Conservation (phyloP, 306 rosid species). For the Vicia sativa region DNA sequence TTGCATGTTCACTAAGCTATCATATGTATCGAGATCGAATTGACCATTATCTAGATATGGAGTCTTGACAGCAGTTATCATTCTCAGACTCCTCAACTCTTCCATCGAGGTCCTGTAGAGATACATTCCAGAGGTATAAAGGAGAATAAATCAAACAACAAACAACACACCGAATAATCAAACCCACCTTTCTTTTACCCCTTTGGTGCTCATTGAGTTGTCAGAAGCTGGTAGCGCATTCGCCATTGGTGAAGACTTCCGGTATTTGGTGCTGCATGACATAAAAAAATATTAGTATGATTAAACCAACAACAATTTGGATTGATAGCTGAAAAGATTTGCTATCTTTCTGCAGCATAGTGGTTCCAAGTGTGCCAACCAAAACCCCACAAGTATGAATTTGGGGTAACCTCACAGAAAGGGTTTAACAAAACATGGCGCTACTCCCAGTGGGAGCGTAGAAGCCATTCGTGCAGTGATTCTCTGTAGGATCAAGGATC, state of each 20-base stretch:
- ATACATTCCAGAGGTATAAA: not conserved
- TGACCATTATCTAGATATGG: slow-evolving; percentile 84
- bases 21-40: slow-evolving; percentile 84
- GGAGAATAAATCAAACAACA: slow-evolving; percentile 5
- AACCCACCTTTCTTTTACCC: slow-evolving; percentile 63
- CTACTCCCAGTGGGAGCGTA: not conserved
- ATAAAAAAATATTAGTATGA: slow-evolving; percentile 8
- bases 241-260: slow-evolving; percentile 57
- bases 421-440: not conserved
- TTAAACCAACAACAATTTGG: slow-evolving; percentile 33
- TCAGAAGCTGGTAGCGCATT: slow-evolving; percentile 51
- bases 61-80: slow-evolving; percentile 85
- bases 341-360: not conserved
- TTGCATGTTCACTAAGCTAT: slow-evolving; percentile 73
- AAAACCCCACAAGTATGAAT: not conserved
- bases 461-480: not conserved
- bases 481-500: too few species aligned
- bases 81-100: slow-evolving; percentile 65
- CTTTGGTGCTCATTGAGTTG: slow-evolving; percentile 71
- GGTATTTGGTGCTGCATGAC: slow-evolving; percentile 50
- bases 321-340: slow-evolving; percentile 2
- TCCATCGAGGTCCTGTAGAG: slow-evolving; percentile 71
- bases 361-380: not conserved
- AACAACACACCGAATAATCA: not conserved
- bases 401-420: not conserved